Base-by-base conservation (phyloP, 2,329 filamentous ascomycete species). In the Verticillium nonalfalfae region DNA sequence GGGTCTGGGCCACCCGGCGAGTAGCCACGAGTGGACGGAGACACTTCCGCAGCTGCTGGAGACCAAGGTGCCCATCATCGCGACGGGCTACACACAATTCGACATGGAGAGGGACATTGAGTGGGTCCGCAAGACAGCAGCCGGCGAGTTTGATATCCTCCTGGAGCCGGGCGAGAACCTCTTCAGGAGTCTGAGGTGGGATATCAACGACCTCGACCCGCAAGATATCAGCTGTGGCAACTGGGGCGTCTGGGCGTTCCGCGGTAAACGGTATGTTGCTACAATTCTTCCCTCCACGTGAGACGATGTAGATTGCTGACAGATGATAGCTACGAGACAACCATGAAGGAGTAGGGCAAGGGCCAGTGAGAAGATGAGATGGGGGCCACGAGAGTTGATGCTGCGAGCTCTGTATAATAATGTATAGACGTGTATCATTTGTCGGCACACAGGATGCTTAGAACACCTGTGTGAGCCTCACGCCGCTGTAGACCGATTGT, bases 211-310 rank as follows among this genome's bases (percentile, higher is more conserved):
- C 71, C 79, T 95, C 66, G 95, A 97, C 73, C 93, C 94, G 7
- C 91, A 96, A 72, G 95, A 98, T 75, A 81, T 98, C 65, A 97
- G 89, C 68, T 96, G 92, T 71, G 94, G 95, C 60, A 99, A 99
- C 75, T 99, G 93, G 92, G 95, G 95, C 11, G 81, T 97, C 1
- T 99, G 96, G 92, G 93, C 90, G 14, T 99, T 99, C 80, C 86
- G 95, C 77, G 95, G 95, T 68, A 99, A 99, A 86, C 90, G 94
- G 86, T 97, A 85, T 68, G 85, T 75, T 58, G 39, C 63, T 50
- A 39, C 18, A 14, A 57, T 11, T 26, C 26, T 26, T 26, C 26
- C 38, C 31, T 31, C 18, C 6, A 6, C n/a, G 1, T 38, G 33
- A 7, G 33, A n/a, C 13, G 39, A 26, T 26, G 26, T 26, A 56